These are phyloP conservation scores for Vanrija sp. DNA, from an alignment of 1,284 basidiomycete species.

Conservation along the genomic window DNA sequence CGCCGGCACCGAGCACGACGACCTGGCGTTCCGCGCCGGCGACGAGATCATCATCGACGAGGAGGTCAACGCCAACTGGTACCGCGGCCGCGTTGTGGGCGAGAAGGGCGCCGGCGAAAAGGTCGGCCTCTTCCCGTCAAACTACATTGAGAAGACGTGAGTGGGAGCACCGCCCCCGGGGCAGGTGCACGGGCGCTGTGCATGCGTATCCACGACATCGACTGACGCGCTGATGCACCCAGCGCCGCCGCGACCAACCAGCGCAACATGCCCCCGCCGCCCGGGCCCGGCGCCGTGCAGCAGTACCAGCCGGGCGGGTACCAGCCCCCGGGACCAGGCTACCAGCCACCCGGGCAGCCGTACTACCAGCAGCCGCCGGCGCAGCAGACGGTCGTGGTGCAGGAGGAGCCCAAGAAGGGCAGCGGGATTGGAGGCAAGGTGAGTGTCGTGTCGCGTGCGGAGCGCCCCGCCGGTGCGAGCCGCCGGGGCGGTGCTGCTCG, in stretches of 20 bases:
- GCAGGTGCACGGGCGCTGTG: background rate
- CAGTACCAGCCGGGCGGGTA: constrained; percentile 7
- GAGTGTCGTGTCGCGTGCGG: constrained; percentile 4
- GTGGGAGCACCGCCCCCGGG: constrained; percentile 9
- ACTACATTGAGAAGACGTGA: constrained; percentile 44
- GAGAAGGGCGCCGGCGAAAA: constrained; percentile 28
- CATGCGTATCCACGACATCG: background rate
- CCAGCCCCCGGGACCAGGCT: constrained; percentile 8
- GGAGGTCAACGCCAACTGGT: constrained; percentile 47
- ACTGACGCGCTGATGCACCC: constrained; percentile 14
- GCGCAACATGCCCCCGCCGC: constrained; percentile 9
- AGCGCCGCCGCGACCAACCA: constrained; percentile 16
- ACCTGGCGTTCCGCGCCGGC: constrained; percentile 38
- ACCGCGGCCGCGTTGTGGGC: constrained; percentile 37
- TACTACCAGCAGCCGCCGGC: background rate
- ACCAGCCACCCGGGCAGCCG: background rate
- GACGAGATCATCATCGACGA: constrained; percentile 43
- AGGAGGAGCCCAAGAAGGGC: constrained; percentile 24
- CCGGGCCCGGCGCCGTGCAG: background rate
- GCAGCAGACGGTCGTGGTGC: constrained; percentile 19
- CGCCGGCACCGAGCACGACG: constrained; percentile 35
- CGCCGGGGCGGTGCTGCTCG: background rate
- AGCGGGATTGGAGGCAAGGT: constrained; percentile 38
- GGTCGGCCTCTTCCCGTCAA: constrained; percentile 40
- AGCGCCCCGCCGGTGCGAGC: too few species aligned